phyloP scores from a whole-genome alignment of 148 eudicot species.

The Selenicereus undatus region DNA sequence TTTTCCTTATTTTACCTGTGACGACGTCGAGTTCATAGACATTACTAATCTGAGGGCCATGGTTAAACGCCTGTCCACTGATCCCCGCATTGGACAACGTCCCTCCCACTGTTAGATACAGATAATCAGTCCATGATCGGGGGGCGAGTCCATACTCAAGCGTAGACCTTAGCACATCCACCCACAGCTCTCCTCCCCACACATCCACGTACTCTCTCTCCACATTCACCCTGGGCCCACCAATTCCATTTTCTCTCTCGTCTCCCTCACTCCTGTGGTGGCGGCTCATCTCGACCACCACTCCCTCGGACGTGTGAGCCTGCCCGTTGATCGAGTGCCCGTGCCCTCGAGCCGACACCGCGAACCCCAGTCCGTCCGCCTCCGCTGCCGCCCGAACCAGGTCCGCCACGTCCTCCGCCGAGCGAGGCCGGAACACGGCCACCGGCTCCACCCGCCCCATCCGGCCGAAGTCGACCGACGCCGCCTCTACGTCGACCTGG shows the following conservation, averaged over 20 bases:
- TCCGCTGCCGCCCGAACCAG: conserved; percentile 35
- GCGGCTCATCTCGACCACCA: conserved; percentile 68
- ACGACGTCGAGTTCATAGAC: conserved; percentile 75
- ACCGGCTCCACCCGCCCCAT: conserved; percentile 39
- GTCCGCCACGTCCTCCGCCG: conserved; percentile 50
- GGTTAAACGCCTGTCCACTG: conserved; percentile 87
- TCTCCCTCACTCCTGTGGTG: neutral
- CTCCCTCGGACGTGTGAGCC: conserved; percentile 52
- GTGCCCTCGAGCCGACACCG: conserved; percentile 81
- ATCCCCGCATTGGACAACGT: conserved; percentile 94
- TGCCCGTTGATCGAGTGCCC: conserved; percentile 95
- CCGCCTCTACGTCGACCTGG: conserved; percentile 37
- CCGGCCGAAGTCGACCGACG: conserved; percentile 69
- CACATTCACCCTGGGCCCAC: conserved; percentile 31
- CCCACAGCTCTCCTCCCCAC: conserved; percentile 97
- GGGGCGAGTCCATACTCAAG: conserved; percentile 85
- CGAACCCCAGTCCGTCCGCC: conserved; percentile 33
- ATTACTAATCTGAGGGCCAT: conserved; percentile 90
- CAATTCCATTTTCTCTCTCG: conserved; percentile 12
- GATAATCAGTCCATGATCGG: conserved; percentile 86
- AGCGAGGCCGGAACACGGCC: conserved; percentile 58
- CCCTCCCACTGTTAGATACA: conserved; percentile 91
- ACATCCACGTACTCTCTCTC: conserved; percentile 55
- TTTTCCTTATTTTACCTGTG: conserved; percentile 45
- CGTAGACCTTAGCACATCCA: conserved; percentile 75